phyloP scores from a whole-genome alignment of 2,329 filamentous ascomycete genomes.

The Ilyonectria mors-panacis region DNA sequence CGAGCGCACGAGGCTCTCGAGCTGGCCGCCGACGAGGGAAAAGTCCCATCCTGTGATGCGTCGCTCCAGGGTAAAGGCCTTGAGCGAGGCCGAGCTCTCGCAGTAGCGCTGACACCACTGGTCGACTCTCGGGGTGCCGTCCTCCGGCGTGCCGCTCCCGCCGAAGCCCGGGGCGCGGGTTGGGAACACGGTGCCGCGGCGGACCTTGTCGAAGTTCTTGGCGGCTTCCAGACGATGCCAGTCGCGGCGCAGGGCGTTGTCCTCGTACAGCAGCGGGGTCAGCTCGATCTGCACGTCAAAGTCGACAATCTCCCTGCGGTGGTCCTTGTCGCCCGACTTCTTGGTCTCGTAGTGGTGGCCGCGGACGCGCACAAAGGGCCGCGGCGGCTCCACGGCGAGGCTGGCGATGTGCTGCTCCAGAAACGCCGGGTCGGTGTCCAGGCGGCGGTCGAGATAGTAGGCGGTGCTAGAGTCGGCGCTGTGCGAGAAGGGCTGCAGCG shows the following conservation, averaged over 20 bases:
- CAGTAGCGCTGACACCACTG: slow-evolving; percentile 81
- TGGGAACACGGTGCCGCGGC: slow-evolving; percentile 75
- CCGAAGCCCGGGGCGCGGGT: slow-evolving; percentile 64
- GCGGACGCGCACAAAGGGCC: slow-evolving; percentile 66
- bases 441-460: slow-evolving; percentile 61
- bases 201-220: slow-evolving; percentile 71
- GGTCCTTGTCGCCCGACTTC: slow-evolving; percentile 62
- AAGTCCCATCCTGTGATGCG: slow-evolving; percentile 74
- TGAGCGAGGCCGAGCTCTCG: slow-evolving; percentile 69
- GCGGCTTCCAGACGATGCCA: slow-evolving; percentile 66
- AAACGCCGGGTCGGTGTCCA: slow-evolving; percentile 61
- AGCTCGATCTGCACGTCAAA: slow-evolving; percentile 73
- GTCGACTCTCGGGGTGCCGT: slow-evolving; percentile 51
- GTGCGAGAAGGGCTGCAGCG: slow-evolving; percentile 48
- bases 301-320: slow-evolving; percentile 65
- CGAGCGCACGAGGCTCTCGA: slow-evolving; percentile 71
- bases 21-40: slow-evolving; percentile 63
- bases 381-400: slow-evolving; percentile 65
- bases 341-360: slow-evolving; percentile 67
- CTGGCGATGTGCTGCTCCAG: slow-evolving; percentile 62
- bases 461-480: slow-evolving; percentile 54
- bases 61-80: slow-evolving; percentile 68
- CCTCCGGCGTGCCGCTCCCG: slow-evolving; percentile 46
- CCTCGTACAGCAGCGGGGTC: slow-evolving; percentile 69
- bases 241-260: slow-evolving; percentile 56